Conservation (phyloP, 192 early-diverging fungal species). For the Podila epigama region DNA sequence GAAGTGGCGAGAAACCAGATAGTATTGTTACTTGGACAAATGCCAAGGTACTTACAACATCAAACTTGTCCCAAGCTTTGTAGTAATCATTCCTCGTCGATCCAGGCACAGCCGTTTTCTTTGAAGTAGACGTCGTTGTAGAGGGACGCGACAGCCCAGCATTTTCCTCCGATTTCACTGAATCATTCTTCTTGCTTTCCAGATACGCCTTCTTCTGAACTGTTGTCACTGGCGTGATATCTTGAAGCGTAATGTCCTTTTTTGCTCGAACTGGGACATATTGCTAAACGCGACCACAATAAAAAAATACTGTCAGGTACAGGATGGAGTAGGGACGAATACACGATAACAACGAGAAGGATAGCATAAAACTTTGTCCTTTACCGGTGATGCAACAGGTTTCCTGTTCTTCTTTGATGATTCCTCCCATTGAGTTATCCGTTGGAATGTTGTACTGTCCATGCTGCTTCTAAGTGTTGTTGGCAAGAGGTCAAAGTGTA, state of each 20-base stretch:
- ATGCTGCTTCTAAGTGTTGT: constrained; percentile 3
- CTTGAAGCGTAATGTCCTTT: constrained; percentile 24
- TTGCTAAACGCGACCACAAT: no score
- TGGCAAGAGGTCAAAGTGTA: not conserved
- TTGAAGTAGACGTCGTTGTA: no score
- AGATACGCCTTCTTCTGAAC: not conserved
- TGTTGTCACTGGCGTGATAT: constrained; percentile 7
- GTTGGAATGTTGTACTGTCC: constrained; percentile 11
- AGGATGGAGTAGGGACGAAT: no score
- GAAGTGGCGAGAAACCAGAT: no score
- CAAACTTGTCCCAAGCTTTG: constrained; percentile 26
- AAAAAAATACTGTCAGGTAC: no score
- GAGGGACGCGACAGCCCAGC: not conserved
- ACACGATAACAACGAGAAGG: no score
- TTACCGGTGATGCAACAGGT: constrained; percentile 5
- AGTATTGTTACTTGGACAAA: no score
- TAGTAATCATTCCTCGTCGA: constrained; percentile 15
- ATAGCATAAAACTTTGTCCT: no score
- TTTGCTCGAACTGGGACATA: constrained; percentile 18
- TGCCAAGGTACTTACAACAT: constrained; percentile 15
- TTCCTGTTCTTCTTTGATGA: constrained; percentile 27
- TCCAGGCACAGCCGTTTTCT: not conserved
- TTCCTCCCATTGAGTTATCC: constrained; percentile 22
- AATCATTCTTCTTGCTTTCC: not conserved
- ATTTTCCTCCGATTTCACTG: constrained; percentile 3